Evolutionary conservation across 2,329 filamentous ascomycete species (phyloP).

Genomic region (Aspergillus sergii): DNA sequence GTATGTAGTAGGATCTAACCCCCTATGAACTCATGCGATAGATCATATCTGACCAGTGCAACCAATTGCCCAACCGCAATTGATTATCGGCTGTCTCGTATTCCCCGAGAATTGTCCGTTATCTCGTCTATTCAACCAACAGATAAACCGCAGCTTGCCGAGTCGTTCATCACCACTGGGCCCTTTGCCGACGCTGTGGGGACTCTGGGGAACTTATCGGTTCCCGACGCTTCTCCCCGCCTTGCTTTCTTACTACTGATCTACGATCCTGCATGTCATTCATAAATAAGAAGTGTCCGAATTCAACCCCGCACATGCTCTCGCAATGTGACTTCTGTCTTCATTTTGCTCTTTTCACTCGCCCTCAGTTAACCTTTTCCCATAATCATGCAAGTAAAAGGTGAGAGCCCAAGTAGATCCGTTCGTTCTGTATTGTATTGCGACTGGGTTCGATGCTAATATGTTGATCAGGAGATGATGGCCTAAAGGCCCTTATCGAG

Average conservation of each 20-base stretch:
- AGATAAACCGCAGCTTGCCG: background rate
- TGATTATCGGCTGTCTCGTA: background rate
- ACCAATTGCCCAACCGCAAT: background rate
- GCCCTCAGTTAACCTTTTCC: background rate
- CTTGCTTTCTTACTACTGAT: background rate
- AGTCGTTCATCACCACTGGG: background rate
- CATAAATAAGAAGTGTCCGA: background rate
- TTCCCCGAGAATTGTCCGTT: background rate
- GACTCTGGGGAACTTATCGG: background rate
- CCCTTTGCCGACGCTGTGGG: background rate
- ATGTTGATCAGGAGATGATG: background rate
- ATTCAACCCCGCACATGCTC: background rate
- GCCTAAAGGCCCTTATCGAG: constrained; percentile 29
- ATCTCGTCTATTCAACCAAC: background rate
- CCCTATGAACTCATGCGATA: background rate
- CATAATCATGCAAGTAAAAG: background rate
- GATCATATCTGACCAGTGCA: background rate
- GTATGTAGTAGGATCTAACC: too few relatives aligned
- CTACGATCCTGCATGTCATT: background rate
- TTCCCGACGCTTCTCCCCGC: background rate
- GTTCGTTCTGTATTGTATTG: background rate
- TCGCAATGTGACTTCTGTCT: background rate
- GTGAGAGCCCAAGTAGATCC: background rate
- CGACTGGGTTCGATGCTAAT: background rate
- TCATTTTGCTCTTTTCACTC: background rate